phyloP scores from a whole-genome alignment of 345 rosid species.

The Excoecaria cochinchinensis region DNA sequence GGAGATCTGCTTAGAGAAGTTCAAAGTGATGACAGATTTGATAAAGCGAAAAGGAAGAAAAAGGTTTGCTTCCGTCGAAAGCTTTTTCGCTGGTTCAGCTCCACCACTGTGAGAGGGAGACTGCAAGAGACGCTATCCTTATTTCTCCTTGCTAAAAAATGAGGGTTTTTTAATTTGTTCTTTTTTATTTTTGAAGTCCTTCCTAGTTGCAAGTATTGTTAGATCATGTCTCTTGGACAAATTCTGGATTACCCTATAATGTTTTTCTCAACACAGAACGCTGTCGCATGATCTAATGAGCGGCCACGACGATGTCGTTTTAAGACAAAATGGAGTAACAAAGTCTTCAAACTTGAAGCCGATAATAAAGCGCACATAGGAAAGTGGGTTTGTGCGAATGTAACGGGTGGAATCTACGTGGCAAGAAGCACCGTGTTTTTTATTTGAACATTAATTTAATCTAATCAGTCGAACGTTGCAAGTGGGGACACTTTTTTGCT shows the following conservation, averaged over 20 bases:
- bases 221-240: background rate
- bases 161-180: too few relatives aligned
- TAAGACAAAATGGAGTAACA: background rate
- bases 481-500: conserved; percentile 38
- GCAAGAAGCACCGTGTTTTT: background rate
- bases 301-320: background rate
- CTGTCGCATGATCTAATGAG: background rate
- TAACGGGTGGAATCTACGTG: background rate
- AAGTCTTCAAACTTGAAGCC: background rate
- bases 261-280: background rate
- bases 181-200: too few relatives aligned
- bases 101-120: background rate
- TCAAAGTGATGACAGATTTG: conserved; percentile 9
- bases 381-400: background rate
- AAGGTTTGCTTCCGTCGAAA: conserved; percentile 18
- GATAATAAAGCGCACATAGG: conserved; percentile 31
- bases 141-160: too few relatives aligned
- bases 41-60: background rate
- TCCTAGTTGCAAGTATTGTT: background rate
- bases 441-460: background rate
- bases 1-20: conserved; percentile 24
- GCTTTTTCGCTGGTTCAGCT: conserved; percentile 12
- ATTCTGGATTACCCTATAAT: background rate
- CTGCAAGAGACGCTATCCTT: too few relatives aligned
- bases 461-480: conserved; percentile 45